Evolutionary conservation across 805 yeast species (phyloP).

Genomic region (Martiniozyma abietophila): DNA sequence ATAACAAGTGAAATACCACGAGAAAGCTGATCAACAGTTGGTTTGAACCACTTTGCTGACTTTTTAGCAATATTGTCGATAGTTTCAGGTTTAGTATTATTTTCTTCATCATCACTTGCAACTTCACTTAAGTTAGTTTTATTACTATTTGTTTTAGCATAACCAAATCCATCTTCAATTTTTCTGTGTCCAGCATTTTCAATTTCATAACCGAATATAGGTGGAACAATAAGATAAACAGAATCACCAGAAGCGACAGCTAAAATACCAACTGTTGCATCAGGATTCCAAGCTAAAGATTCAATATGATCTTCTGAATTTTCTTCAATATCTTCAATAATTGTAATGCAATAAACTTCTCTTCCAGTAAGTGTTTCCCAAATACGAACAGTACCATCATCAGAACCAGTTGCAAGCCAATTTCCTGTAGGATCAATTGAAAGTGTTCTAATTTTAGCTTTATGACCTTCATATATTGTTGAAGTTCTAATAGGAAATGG

Average conservation of each 20-base stretch:
- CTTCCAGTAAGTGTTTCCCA: slow-evolving; percentile 97
- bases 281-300: slow-evolving; percentile 86
- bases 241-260: slow-evolving; percentile 80
- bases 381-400: slow-evolving; percentile 90
- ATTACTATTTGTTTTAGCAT: slow-evolving; percentile 35
- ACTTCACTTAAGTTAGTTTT: slow-evolving; percentile 24
- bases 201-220: slow-evolving; percentile 78
- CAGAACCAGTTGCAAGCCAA: slow-evolving; percentile 97
- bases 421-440: slow-evolving; percentile 83
- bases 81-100: slow-evolving; percentile 24
- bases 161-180: slow-evolving; percentile 90
- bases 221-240: slow-evolving; percentile 75
- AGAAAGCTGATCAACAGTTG: slow-evolving; percentile 48
- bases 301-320: slow-evolving; percentile 70
- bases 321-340: slow-evolving; percentile 39
- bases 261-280: slow-evolving; percentile 58
- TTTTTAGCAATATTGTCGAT: too few species aligned
- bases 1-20: slow-evolving; percentile 69
- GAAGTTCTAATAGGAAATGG: slow-evolving; percentile 94
- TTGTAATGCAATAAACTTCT: slow-evolving; percentile 63
- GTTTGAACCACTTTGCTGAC: slow-evolving; percentile 77
- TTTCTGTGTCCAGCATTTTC: slow-evolving; percentile 73
- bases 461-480: slow-evolving; percentile 76
- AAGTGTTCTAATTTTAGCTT: slow-evolving; percentile 70
- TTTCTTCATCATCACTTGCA: slow-evolving; percentile 26